Conservation (phyloP, 495 filamentous ascomycete species). For the Penicillium antarcticum region DNA sequence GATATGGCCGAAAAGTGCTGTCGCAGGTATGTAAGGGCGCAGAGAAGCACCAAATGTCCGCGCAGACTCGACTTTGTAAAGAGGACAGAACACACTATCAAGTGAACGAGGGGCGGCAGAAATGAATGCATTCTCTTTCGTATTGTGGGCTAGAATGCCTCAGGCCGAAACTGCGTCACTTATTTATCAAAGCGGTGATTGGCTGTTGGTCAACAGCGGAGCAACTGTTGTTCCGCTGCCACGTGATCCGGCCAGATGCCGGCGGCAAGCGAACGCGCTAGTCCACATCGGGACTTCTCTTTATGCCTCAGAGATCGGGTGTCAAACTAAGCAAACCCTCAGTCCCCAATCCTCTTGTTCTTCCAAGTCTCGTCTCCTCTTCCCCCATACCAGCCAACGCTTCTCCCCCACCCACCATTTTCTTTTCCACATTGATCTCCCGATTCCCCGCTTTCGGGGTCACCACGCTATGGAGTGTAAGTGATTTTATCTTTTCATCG, state of each 20-base stretch:
- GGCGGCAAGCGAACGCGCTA: conserved; percentile 28
- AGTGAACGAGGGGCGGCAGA: conserved; percentile 17
- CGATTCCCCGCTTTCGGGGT: conserved; percentile 39
- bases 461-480: conserved; percentile 53
- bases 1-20: conserved; percentile 16
- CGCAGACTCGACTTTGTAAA: conserved; percentile 17
- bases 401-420: conserved; percentile 26
- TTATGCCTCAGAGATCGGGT: conserved; percentile 32
- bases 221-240: neutral
- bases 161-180: conserved; percentile 25
- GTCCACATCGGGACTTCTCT: conserved; percentile 10
- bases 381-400: conserved; percentile 10
- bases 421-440: conserved; percentile 25
- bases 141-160: conserved; percentile 29
- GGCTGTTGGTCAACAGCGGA: conserved; percentile 1
- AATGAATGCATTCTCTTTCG: conserved; percentile 22
- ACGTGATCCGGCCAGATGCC: conserved; percentile 18
- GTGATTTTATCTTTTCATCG: conserved; percentile 32
- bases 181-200: conserved; percentile 29
- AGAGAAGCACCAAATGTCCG: conserved; percentile 22
- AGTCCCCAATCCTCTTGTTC: conserved; percentile 25
- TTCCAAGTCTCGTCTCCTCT: conserved; percentile 20
- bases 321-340: conserved; percentile 22
- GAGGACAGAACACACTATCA: conserved; percentile 16
- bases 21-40: conserved; percentile 13